These are phyloP conservation scores for Leishmania guyanensis DNA, from an alignment of 208 protist genomes.

Conservation along the genomic window DNA sequence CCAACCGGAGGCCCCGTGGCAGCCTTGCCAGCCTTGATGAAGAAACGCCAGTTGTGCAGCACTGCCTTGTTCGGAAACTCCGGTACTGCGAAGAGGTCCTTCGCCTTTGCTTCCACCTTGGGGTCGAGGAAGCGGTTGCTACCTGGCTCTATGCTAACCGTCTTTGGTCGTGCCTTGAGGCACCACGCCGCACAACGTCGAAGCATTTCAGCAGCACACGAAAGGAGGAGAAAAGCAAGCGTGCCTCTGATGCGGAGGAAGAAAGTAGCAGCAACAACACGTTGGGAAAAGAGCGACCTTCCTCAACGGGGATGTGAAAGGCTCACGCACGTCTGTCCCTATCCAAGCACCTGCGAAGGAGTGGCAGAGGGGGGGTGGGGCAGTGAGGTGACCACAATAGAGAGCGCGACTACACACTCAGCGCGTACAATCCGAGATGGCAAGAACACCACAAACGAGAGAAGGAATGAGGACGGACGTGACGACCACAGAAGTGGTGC, in stretches of 20 bases:
- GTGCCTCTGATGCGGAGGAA: neutral
- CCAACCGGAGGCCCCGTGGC: slow-evolving; percentile 87
- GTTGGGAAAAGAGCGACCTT: neutral
- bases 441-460: neutral
- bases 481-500: neutral
- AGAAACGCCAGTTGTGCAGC: slow-evolving; percentile 92
- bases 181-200: slow-evolving; percentile 28
- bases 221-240: neutral
- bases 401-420: neutral
- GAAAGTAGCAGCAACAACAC: neutral
- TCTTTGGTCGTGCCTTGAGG: slow-evolving; percentile 78
- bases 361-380: neutral
- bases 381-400: neutral
- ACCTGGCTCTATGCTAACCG: slow-evolving; percentile 71
- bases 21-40: slow-evolving; percentile 88
- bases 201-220: slow-evolving; percentile 35
- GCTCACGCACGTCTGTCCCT: no score
- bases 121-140: slow-evolving; percentile 67
- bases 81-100: slow-evolving; percentile 78
- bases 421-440: neutral
- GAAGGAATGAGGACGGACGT: neutral
- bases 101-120: slow-evolving; percentile 56
- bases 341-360: neutral
- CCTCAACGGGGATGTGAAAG: neutral
- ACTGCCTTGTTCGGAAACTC: slow-evolving; percentile 81